phyloP scores from a whole-genome alignment of 2,329 filamentous ascomycete genomes.

The Diaporthe caulivora region DNA sequence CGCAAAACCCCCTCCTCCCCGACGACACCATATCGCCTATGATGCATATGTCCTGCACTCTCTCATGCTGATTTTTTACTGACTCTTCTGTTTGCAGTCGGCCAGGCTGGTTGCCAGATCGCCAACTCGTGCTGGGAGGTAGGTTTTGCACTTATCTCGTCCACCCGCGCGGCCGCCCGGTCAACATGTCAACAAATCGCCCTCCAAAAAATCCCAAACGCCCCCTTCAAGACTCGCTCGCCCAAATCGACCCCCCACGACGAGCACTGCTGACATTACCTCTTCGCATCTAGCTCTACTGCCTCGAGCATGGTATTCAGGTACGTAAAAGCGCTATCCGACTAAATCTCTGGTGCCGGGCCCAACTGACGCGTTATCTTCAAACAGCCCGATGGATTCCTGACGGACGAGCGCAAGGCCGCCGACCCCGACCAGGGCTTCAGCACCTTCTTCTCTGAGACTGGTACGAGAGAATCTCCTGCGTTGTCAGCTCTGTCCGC shows the following conservation, averaged over 20 bases:
- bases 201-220: constrained; percentile 3
- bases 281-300: constrained; percentile 82
- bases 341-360: constrained; percentile 15
- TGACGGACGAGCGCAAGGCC: constrained; percentile 97
- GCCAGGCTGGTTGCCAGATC: constrained; percentile 99
- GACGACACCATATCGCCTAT: constrained; percentile 39
- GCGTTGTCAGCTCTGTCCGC: background rate
- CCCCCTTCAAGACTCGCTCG: background rate
- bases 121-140: constrained; percentile 99
- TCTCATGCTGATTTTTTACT: constrained; percentile 54
- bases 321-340: constrained; percentile 65
- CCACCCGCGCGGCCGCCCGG: constrained; percentile 36
- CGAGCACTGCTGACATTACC: constrained; percentile 46
- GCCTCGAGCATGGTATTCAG: constrained; percentile 99
- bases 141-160: constrained; percentile 58
- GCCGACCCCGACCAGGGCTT: constrained; percentile 95
- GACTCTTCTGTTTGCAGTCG: constrained; percentile 77
- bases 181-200: constrained; percentile 39
- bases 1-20: constrained; percentile 50
- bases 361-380: constrained; percentile 49
- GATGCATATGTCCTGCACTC: constrained; percentile 37
- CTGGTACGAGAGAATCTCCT: constrained; percentile 71
- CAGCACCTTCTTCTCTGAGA: constrained; percentile 99
- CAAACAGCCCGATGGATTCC: constrained; percentile 92
- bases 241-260: constrained; percentile 39